Evolutionary conservation across 2,329 filamentous ascomycete species (phyloP), one percentile per base, ranked within the genome.

Genomic region (Cryoendolithus antarcticus): DNA sequence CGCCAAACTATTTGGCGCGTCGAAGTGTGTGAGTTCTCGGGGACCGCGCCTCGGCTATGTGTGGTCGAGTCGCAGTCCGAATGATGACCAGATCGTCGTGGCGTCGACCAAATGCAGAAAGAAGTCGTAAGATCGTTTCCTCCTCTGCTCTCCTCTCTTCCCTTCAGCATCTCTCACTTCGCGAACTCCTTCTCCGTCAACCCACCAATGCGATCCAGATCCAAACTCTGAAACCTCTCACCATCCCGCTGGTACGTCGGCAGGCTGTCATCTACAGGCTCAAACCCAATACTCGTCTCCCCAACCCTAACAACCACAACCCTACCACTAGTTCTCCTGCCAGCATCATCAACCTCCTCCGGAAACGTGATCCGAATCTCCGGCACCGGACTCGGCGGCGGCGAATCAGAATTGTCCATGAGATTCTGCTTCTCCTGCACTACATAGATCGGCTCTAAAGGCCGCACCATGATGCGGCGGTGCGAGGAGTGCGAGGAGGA

Each of bases 351-450:
- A 51, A 93, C 80, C 69, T 96, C 91, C 53, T 93, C 85, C 10
- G 91, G 91, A 69, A 98, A 96, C 29, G 91, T 96, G 62, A 98
- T 94, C 63, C 88, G 86, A 55, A 98, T 98, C 66, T 96, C 84
- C 12, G 91, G 91, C 21, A 96, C 74, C 49, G 82, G 81, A 62
- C 76, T 84, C 53, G 81, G 69, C 13, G 88, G 83, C 10, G 85
- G 80, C 46, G 77, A 81, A 44, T 73, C 70, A 27, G 83, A 82
- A 62, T 83, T 83, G 48, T 78, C 72, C 49, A 89, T 76, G 64
- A 93, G 78, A 48, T 77, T 77, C 57, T 80, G 77, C 63, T 91
- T 86, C 61, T 85, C 80, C 53, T 82, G 77, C 59, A 86, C 82
- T 53, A 91, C 75, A 44, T 86, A 73, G 49, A 91, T 71, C 44